These are phyloP conservation scores for Stephania cephalantha DNA, from an alignment of 164 flowering plant species.

Conservation along the genomic window DNA sequence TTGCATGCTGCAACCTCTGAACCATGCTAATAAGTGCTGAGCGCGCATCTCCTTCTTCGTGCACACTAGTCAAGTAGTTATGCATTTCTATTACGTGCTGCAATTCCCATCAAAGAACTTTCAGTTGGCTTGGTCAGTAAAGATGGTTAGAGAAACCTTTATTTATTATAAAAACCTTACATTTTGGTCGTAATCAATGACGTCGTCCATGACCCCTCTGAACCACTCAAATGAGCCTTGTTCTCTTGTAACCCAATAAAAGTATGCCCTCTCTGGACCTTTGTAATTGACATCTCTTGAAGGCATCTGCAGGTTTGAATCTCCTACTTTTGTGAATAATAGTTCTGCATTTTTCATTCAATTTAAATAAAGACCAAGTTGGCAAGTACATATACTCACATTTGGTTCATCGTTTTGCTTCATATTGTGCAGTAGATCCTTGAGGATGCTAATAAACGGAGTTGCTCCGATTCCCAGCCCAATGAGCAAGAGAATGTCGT, in stretches of 20 bases:
- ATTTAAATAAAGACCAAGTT: neutral
- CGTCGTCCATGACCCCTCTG: slow-evolving; percentile 94
- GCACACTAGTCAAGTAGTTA: slow-evolving; percentile 85
- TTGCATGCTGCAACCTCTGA: slow-evolving; percentile 84
- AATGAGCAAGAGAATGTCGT: slow-evolving; percentile 72
- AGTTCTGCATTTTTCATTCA: neutral
- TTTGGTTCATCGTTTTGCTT: slow-evolving; percentile 17
- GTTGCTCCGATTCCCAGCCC: slow-evolving; percentile 98
- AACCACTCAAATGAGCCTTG: slow-evolving; percentile 97
- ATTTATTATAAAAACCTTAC: slow-evolving; percentile 25
- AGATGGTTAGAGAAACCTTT: neutral
- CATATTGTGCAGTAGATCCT: slow-evolving; percentile 63
- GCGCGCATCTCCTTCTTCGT: slow-evolving; percentile 95
- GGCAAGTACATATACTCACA: slow-evolving; percentile 28
- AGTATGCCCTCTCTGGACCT: slow-evolving; percentile 76
- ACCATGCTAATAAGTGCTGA: slow-evolving; percentile 93
- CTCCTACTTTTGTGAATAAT: neutral
- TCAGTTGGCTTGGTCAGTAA: neutral
- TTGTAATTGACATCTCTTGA: neutral
- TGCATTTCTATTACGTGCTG: slow-evolving; percentile 92
- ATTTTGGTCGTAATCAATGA: slow-evolving; percentile 60
- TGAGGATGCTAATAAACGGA: slow-evolving; percentile 86
- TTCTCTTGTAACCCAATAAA: slow-evolving; percentile 95
- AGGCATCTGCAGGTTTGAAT: slow-evolving; percentile 27
- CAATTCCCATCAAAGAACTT: slow-evolving; percentile 7